A percentile compares a stretch with the other conserved stretches of the same genome.
Evolutionary conservation across 257 asterid genomes (phyloP).

Genomic region (Apocynum venetum): DNA sequence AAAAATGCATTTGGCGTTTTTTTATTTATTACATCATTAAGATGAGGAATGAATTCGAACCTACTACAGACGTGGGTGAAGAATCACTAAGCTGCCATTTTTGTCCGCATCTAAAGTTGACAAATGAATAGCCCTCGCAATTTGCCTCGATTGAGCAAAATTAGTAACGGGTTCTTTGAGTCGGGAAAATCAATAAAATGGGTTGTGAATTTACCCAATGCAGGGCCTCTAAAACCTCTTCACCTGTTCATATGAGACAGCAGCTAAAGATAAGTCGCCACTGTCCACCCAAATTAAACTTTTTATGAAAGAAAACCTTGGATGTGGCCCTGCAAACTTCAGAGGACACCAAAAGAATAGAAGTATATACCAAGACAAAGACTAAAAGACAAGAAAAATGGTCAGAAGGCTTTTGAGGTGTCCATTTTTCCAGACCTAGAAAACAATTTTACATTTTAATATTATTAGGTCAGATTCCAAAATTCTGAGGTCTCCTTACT

Average conservation of each 20-base stretch:
- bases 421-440: conserved; percentile 18
- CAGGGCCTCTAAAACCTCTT: background rate
- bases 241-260: background rate
- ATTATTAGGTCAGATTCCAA: background rate
- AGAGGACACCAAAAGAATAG: conserved; percentile 26
- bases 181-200: background rate
- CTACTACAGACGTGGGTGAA: too few relatives aligned
- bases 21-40: too few relatives aligned
- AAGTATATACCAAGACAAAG: conserved; percentile 36
- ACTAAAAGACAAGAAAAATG: conserved; percentile 35
- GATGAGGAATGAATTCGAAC: too few relatives aligned
- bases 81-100: too few relatives aligned
- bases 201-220: background rate
- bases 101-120: background rate
- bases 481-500: conserved; percentile 11
- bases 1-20: background rate
- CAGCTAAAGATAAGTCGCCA: conserved; percentile 7
- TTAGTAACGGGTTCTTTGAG: background rate
- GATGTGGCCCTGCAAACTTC: conserved; percentile 8
- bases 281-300: conserved; percentile 5
- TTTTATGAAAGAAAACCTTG: background rate
- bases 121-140: background rate
- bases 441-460: background rate
- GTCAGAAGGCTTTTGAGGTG: conserved; percentile 32
- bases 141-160: background rate